These are phyloP conservation scores for Suhomyces anneliseae DNA, from an alignment of 1,139 yeast genomes.

Conservation along the genomic window DNA sequence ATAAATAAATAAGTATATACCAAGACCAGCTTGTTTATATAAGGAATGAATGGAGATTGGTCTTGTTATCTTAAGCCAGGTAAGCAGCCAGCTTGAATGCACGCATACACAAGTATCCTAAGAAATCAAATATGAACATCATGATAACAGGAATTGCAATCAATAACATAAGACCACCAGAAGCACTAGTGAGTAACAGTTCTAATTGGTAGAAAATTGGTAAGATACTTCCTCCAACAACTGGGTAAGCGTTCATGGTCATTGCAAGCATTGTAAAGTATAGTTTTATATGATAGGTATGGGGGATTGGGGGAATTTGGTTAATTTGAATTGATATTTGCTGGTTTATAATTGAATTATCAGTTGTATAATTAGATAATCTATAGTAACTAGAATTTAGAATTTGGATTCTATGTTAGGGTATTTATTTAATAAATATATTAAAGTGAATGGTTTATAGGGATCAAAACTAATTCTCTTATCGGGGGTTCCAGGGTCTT, in stretches of 20 bases:
- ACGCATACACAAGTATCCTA: slow-evolving; percentile 11
- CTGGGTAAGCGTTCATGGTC: slow-evolving; percentile 3
- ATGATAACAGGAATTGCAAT: slow-evolving; percentile 8
- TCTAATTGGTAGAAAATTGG: slow-evolving; percentile 8
- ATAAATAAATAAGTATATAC: not conserved
- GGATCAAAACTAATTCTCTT: no score
- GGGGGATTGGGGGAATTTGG: not conserved
- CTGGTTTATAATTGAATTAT: no score
- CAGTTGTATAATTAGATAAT: no score
- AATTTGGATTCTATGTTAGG: no score
- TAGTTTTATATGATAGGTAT: not conserved
- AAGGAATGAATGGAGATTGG: not conserved
- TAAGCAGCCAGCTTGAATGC: slow-evolving; percentile 8
- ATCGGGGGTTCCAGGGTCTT: not conserved
- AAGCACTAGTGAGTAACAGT: slow-evolving; percentile 7
- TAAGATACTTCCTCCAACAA: slow-evolving; percentile 4
- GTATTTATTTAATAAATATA: no score
- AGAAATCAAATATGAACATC: slow-evolving; percentile 8
- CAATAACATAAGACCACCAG: slow-evolving; percentile 9
- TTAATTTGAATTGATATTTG: not conserved
- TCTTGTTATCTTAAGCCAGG: not conserved
- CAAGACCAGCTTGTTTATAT: not conserved
- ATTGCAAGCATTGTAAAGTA: slow-evolving; percentile 1
- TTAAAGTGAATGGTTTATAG: no score
- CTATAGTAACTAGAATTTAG: no score